Evolutionary conservation across 768 basidiomycete species (phyloP), one percentile per base, ranked within the genome.

Genomic region (Mycena indigotica): DNA sequence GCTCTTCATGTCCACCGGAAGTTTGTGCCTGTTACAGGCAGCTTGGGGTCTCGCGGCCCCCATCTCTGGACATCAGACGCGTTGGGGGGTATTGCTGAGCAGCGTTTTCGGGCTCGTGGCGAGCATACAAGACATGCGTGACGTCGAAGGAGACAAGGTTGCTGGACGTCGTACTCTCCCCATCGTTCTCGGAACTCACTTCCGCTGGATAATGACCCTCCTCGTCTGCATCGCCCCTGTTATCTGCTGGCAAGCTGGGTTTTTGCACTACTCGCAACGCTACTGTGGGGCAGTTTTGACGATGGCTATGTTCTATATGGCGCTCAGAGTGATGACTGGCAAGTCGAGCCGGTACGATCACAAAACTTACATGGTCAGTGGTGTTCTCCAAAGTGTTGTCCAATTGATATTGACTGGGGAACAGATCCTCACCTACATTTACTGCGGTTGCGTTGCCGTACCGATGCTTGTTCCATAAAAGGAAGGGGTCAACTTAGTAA

Each of bases 81-180:
- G 49, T 0, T 57, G 60, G 56, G 60, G 40, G 3, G 1, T 57
- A 5, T 39, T 61, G 26, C 28, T 57, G 3, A 57, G 60, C 57
- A 63, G 56, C 24, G 69, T 74, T 8, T 71, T 77, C 40, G 60
- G 72, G 2, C 73, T 76, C 2, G 77, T 77, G 2, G 72, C 75
- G 13, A 77, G 77, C 46, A 70, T 73, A 4, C 60, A 61, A 65
- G 79, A 79, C 52, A 77, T 76, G 55, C 74, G 75, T 32, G 79
- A 80, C 55, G 58, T 70, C 15, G 65, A 66, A 17, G 78, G 79
- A 0, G 79, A 80, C 40, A 65, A 67, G 13, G 32, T 69, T 41
- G 68, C 69, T 0, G 73, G 77, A 4, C 69, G 78, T 4, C 39
- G 67, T 3, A 79, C 78, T 0, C 57, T 79, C 17, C 78, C 78